Evolutionary conservation across 495 filamentous ascomycete genomes (phyloP).

Genomic region (Podospora pseudoanserina): DNA sequence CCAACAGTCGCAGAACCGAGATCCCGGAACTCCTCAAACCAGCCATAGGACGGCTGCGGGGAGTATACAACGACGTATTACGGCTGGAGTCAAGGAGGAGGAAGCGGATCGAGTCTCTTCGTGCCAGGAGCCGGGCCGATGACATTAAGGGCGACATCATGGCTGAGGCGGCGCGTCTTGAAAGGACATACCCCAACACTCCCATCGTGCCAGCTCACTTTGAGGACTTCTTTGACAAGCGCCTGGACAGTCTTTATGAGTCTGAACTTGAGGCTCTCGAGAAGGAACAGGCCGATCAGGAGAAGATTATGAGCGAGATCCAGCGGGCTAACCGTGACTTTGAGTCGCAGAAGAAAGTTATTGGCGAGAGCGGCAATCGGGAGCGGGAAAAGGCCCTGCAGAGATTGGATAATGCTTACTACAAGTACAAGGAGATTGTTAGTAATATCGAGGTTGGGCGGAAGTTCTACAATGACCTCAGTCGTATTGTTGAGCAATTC

Average conservation of each 20-base stretch:
- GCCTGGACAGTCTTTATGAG: slow-evolving; percentile 71
- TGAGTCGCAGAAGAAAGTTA: slow-evolving; percentile 56
- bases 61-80: slow-evolving; percentile 74
- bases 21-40: slow-evolving; percentile 77
- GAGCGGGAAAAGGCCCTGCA: slow-evolving; percentile 86
- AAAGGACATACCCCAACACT: slow-evolving; percentile 80
- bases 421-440: slow-evolving; percentile 92
- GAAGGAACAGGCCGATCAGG: slow-evolving; percentile 72
- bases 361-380: slow-evolving; percentile 67
- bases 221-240: slow-evolving; percentile 82
- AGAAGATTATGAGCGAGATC: slow-evolving; percentile 62
- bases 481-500: slow-evolving; percentile 69
- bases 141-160: slow-evolving; percentile 86
- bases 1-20: slow-evolving; percentile 70
- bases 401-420: slow-evolving; percentile 83
- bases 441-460: slow-evolving; percentile 82
- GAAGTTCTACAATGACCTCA: slow-evolving; percentile 96
- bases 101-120: slow-evolving; percentile 68
- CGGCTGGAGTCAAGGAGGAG: slow-evolving; percentile 74
- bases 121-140: slow-evolving; percentile 75
- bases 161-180: slow-evolving; percentile 74
- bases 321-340: slow-evolving; percentile 76
- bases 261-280: slow-evolving; percentile 64
- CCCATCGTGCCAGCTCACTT: slow-evolving; percentile 80
- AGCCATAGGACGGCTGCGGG: slow-evolving; percentile 68